A percentile compares a stretch with the other conserved stretches of the same genome.
Evolutionary conservation across 192 early-diverging fungal genomes (phyloP).

Genomic region (Coemansia sp.): DNA sequence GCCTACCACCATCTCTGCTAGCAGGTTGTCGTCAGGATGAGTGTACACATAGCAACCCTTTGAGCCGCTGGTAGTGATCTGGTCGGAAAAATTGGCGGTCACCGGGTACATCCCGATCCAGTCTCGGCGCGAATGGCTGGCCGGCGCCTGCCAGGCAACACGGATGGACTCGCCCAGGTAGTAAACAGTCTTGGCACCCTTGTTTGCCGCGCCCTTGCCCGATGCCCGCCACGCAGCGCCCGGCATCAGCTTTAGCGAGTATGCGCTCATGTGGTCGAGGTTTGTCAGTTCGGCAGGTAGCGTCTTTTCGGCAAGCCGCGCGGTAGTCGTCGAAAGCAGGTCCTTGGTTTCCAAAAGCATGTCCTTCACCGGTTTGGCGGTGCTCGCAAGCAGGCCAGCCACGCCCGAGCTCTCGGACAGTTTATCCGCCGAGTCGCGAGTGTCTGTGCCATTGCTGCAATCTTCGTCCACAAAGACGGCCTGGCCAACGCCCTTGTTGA

Average conservation of each 20-base stretch:
- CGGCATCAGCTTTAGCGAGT: constrained; percentile 25
- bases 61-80: constrained; percentile 74
- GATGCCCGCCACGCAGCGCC: constrained; percentile 22
- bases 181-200: constrained; percentile 32
- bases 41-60: constrained; percentile 67
- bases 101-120: constrained; percentile 93
- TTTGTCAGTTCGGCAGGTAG: constrained; percentile 38
- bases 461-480: constrained; percentile 26
- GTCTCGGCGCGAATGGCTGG: constrained; percentile 68
- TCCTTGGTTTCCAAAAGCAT: constrained; percentile 58
- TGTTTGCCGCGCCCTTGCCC: neutral
- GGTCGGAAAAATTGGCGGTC: constrained; percentile 65
- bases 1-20: constrained; percentile 54
- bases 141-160: constrained; percentile 72
- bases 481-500: constrained; percentile 49
- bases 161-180: constrained; percentile 73
- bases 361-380: constrained; percentile 57
- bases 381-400: constrained; percentile 55
- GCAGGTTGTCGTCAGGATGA: constrained; percentile 53
- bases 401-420: constrained; percentile 12
- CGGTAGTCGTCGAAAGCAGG: constrained; percentile 41
- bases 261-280: constrained; percentile 17
- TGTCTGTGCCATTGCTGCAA: neutral
- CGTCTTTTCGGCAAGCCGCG: constrained; percentile 40
- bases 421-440: neutral